These are phyloP conservation scores for Zymoseptoria ardabiliae DNA, from an alignment of 2,329 filamentous ascomycete genomes.

Conservation along the genomic window DNA sequence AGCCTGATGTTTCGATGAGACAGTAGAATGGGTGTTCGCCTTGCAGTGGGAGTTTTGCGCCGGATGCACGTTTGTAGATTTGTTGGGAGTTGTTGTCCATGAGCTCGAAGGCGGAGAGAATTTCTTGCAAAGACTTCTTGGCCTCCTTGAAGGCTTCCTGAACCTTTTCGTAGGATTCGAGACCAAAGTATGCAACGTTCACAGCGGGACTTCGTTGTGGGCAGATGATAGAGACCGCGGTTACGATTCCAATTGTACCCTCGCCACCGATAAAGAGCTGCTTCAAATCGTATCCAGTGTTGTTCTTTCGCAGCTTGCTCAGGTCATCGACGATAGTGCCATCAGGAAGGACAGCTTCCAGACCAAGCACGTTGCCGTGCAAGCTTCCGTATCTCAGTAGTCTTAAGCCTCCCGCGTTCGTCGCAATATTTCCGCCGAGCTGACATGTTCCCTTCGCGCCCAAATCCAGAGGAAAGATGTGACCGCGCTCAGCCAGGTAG, in stretches of 20 bases:
- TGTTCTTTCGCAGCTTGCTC: conserved; percentile 87
- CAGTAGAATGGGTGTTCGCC: conserved; percentile 89
- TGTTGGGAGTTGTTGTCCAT: conserved; percentile 85
- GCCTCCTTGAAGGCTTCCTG: conserved; percentile 81
- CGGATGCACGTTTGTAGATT: conserved; percentile 66
- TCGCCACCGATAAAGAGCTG: conserved; percentile 94
- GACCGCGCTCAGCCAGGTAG: conserved; percentile 70
- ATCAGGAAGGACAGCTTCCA: conserved; percentile 89
- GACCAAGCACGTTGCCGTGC: conserved; percentile 83
- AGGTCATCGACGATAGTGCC: conserved; percentile 89
- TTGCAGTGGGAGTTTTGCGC: conserved; percentile 73
- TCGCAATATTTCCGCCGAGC: conserved; percentile 90
- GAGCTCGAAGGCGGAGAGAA: conserved; percentile 92
- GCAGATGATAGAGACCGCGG: conserved; percentile 79
- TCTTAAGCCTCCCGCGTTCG: conserved; percentile 87
- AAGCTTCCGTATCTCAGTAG: conserved; percentile 88
- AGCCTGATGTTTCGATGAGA: conserved; percentile 90
- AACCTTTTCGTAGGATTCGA: conserved; percentile 84
- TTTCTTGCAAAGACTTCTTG: conserved; percentile 85
- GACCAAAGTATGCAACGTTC: conserved; percentile 90
- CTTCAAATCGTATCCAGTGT: conserved; percentile 96
- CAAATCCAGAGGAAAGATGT: conserved; percentile 95
- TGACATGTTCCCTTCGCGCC: conserved; percentile 97
- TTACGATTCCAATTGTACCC: conserved; percentile 91
- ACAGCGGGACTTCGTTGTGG: conserved; percentile 79